Evolutionary conservation across 202 grass and related monocot species (phyloP).

Genomic region (Panicum hallii): DNA sequence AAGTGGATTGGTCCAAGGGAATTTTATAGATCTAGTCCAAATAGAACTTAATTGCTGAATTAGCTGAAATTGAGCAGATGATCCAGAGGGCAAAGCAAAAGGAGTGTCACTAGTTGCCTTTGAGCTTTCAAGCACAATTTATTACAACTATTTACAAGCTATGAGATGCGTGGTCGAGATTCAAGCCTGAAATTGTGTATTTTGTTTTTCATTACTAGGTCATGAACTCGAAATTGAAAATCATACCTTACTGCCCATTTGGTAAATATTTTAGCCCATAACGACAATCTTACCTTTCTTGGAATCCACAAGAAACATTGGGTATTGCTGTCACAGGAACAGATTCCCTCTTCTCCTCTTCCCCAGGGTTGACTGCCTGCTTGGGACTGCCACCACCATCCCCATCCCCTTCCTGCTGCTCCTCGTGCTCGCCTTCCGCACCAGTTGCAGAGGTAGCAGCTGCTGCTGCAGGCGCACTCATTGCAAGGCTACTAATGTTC

Average conservation of each 20-base stretch:
- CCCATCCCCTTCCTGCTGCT: constrained; percentile 28
- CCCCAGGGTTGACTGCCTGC: constrained; percentile 58
- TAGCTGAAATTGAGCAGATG: constrained; percentile 47
- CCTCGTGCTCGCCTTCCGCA: constrained; percentile 43
- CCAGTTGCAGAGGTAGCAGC: constrained; percentile 23
- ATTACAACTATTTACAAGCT: constrained; percentile 7
- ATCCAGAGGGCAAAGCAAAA: constrained; percentile 61
- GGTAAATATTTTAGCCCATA: constrained; percentile 32
- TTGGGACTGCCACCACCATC: constrained; percentile 30
- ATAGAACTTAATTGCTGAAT: not conserved
- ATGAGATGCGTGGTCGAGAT: not conserved
- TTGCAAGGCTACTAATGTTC: constrained; percentile 10
- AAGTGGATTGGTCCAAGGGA: not conserved
- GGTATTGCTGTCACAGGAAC: constrained; percentile 40
- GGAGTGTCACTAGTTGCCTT: constrained; percentile 73
- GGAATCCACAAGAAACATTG: constrained; percentile 60
- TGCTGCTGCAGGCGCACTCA: not conserved
- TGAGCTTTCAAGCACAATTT: constrained; percentile 55
- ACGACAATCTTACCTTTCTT: constrained; percentile 70
- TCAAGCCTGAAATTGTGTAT: not conserved
- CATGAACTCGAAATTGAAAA: constrained; percentile 75
- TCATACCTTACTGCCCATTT: constrained; percentile 36
- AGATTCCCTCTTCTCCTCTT: constrained; percentile 62
- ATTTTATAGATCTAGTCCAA: not conserved
- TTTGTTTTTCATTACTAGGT: constrained; percentile 57